phyloP scores from a whole-genome alignment of 192 early-diverging fungal genomes.

The Thamnidium elegans region DNA sequence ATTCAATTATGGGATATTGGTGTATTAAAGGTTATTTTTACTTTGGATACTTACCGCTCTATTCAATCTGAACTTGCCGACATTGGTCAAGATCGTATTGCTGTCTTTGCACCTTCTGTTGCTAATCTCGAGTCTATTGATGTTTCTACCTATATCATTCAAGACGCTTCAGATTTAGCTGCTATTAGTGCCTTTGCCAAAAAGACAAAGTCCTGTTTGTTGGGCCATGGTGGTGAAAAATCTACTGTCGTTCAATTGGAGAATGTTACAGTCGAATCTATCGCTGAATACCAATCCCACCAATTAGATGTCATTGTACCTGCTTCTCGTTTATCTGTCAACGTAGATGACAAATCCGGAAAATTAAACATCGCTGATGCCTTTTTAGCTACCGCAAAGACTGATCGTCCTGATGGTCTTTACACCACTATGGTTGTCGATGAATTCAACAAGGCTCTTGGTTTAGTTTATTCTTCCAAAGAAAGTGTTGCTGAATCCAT shows the following conservation, averaged over 20 bases:
- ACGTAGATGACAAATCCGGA: constrained; percentile 1
- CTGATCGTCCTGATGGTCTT: constrained; percentile 91
- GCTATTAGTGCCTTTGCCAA: constrained; percentile 24
- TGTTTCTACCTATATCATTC: constrained; percentile 34
- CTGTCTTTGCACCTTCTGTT: constrained; percentile 19
- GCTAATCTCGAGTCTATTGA: constrained; percentile 13
- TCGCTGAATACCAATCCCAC: constrained; percentile 31
- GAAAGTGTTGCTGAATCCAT: constrained; percentile 83
- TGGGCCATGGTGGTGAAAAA: constrained; percentile 43
- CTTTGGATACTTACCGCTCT: constrained; percentile 27
- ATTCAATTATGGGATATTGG: constrained; percentile 46
- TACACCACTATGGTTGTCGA: constrained; percentile 92
- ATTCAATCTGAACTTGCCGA: constrained; percentile 30
- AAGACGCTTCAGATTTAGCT: constrained; percentile 17
- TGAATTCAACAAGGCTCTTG: constrained; percentile 82
- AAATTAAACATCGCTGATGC: constrained; percentile 55
- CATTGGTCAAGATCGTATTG: constrained; percentile 45
- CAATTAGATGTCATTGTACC: constrained; percentile 38
- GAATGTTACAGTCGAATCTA: constrained; percentile 24
- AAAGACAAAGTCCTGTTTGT: constrained; percentile 26
- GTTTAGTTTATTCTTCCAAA: constrained; percentile 87
- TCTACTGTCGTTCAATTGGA: constrained; percentile 30
- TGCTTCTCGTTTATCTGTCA: constrained; percentile 33
- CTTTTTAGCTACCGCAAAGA: constrained; percentile 53
- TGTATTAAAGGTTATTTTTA: constrained; percentile 44